Conservation (phyloP, 768 basidiomycete species). For the Hirschioporus abietinus region DNA sequence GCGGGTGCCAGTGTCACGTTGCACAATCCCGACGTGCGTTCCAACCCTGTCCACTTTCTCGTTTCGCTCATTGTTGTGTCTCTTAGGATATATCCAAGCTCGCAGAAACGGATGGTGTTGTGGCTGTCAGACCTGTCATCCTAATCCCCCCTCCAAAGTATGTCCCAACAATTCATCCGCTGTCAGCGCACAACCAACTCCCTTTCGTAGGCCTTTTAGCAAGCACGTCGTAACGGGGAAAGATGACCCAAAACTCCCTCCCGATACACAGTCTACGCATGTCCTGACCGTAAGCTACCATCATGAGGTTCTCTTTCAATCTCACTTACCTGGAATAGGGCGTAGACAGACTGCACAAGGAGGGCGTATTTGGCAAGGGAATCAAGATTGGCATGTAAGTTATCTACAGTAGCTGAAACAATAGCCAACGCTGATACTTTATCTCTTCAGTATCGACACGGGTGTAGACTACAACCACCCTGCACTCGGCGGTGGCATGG, state of each 20-base stretch:
- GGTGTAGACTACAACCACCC: conserved; percentile 53
- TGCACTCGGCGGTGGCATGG: conserved; percentile 46
- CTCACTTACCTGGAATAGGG: conserved; percentile 30
- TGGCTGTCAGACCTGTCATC: conserved; percentile 49
- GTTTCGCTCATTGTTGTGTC: neutral
- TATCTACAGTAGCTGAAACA: neutral
- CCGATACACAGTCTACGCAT: conserved; percentile 47
- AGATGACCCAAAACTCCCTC: conserved; percentile 36
- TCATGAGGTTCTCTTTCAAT: neutral
- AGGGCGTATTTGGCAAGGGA: conserved; percentile 56
- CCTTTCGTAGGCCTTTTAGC: conserved; percentile 35
- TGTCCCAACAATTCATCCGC: conserved; percentile 6
- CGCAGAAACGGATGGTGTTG: conserved; percentile 41
- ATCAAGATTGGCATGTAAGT: conserved; percentile 62
- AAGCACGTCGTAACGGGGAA: conserved; percentile 35
- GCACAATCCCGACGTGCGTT: conserved; percentile 13
- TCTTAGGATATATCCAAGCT: conserved; percentile 45
- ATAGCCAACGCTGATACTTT: neutral
- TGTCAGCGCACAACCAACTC: conserved; percentile 1
- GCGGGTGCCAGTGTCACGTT: conserved; percentile 53
- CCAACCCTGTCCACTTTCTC: conserved; percentile 22
- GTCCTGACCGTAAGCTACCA: conserved; percentile 40
- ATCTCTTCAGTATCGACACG: conserved; percentile 38
- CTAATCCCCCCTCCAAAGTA: conserved; percentile 39
- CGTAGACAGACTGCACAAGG: conserved; percentile 59